Base-by-base conservation (phyloP, 352 stramenopile species). In the Pythium utonaiense region DNA sequence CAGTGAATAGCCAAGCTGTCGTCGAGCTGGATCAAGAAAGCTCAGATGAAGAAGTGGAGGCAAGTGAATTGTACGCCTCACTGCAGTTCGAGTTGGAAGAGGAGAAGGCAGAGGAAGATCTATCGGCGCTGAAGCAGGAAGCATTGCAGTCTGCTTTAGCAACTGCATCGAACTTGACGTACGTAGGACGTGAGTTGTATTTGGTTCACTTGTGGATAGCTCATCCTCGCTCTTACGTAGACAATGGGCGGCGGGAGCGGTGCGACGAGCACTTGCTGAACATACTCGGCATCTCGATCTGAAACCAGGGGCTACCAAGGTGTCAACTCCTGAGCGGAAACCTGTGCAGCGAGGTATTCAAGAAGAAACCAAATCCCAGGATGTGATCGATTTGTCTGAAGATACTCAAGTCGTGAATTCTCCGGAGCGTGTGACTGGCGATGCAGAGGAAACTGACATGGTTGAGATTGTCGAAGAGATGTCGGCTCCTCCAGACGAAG, bases 121-220 rank as follows among this genome's bases (percentile, higher is more conserved):
- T 93, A 13, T 67, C 75, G 9, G 55, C 74, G 38, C 62, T 89
- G 3, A 80, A 85, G 50, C 66, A 83, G 49, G 84, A 94, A 53
- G 85, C 85, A 16, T 57, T 95, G 25, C 72, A 89, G 21, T 91
- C 85, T 57, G 85, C 81, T 2, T 86, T 95, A 55, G 68, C 62
- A 4, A 95, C 85, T 13, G 85, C 85, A n/a, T 91, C 85, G 0
- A 95, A 95, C 53, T 71, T 95, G 16, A 95, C 85, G 73, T 86
- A 70, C 45, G 72, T 70, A 3, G 7, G 5, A 19, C 9, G 9
- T 40, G 33, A 13, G 14, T 4, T 3, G 13, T 14, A 8, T 13
- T n/a, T 13, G 33, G 17, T 40, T 5, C 21, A 27, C 25, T 1
- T 25, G 17, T 50, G n/a, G 13, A 9, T 50, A 5, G 33, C n/a